Percentiles rank a stretch among this genome's conserved stretches.
phyloP scores from a whole-genome alignment of 2,329 filamentous ascomycete species.

The Epichloe aotearoae region DNA sequence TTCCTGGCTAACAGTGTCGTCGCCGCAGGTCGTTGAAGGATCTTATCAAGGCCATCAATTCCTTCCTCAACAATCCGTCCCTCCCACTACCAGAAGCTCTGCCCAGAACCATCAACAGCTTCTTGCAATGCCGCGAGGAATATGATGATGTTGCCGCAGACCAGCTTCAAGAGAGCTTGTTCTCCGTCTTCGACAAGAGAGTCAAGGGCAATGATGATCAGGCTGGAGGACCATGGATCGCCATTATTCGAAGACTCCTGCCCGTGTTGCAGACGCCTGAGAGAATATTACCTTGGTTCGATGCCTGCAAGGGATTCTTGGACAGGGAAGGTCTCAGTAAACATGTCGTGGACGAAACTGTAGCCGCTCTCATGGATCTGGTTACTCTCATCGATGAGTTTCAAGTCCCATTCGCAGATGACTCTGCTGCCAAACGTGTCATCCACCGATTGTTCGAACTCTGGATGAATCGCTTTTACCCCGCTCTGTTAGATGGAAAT shows the following conservation, averaged over 20 bases:
- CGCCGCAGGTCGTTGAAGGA: slow-evolving; percentile 43
- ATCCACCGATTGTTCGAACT: slow-evolving; percentile 41
- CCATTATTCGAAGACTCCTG: slow-evolving; percentile 49
- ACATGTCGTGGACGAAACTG: slow-evolving; percentile 48
- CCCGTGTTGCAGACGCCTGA: slow-evolving; percentile 50
- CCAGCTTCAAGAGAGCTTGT: slow-evolving; percentile 60
- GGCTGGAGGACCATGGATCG: slow-evolving; percentile 54
- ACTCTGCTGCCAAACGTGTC: slow-evolving; percentile 34
- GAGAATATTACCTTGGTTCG: slow-evolving; percentile 60
- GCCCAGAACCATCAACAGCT: slow-evolving; percentile 46
- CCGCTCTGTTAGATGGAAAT: slow-evolving; percentile 23
- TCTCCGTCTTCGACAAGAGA: slow-evolving; percentile 50
- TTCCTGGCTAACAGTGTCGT: slow-evolving; percentile 10
- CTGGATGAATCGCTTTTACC: slow-evolving; percentile 40
- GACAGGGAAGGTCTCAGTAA: slow-evolving; percentile 47
- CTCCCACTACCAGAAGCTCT: slow-evolving; percentile 56
- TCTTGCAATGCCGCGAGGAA: slow-evolving; percentile 53
- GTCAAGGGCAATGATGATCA: slow-evolving; percentile 42
- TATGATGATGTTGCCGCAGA: slow-evolving; percentile 58
- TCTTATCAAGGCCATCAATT: slow-evolving; percentile 42
- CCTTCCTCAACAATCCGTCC: slow-evolving; percentile 33
- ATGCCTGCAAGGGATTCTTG: slow-evolving; percentile 25
- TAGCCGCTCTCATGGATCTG: slow-evolving; percentile 50
- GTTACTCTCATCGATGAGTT: slow-evolving; percentile 49
- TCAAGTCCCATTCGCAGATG: slow-evolving; percentile 28